phyloP scores from a whole-genome alignment of 2,329 filamentous ascomycete genomes.

The Paraphaeosphaeria minitans region DNA sequence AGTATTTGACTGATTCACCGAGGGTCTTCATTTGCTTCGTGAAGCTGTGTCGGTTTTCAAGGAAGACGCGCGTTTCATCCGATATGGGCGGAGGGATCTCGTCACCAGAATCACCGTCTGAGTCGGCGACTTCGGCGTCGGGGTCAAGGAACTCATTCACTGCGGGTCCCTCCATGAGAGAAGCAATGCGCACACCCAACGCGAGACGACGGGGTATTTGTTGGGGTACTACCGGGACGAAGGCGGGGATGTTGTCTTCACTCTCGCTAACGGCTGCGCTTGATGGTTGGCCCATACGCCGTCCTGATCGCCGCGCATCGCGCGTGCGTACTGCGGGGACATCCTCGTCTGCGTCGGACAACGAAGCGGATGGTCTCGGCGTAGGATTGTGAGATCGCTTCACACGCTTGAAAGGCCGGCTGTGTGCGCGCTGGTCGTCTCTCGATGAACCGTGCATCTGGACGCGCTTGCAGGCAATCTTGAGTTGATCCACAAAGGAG shows the following conservation, averaged over 20 bases:
- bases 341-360: slow-evolving; percentile 6
- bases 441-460: neutral
- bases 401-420: slow-evolving; percentile 2
- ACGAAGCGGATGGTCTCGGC: neutral
- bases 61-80: neutral
- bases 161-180: neutral
- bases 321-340: neutral
- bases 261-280: slow-evolving; percentile 8
- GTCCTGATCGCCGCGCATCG: slow-evolving; percentile 6
- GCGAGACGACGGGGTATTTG: neutral
- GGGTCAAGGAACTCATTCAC: slow-evolving; percentile 11
- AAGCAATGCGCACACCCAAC: neutral
- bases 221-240: neutral
- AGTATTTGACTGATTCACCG: neutral
- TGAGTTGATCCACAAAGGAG: slow-evolving; percentile 11
- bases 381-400: slow-evolving; percentile 1
- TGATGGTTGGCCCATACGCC: slow-evolving; percentile 5
- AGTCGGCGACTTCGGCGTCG: neutral
- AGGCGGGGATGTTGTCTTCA: neutral
- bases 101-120: slow-evolving; percentile 15
- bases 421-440: neutral
- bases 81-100: slow-evolving; percentile 12
- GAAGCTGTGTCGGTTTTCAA: neutral
- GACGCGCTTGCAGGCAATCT: slow-evolving; percentile 6
- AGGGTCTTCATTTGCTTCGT: neutral